These are phyloP conservation scores for Cruciata laevipes DNA, from an alignment of 257 asterid species.

Conservation along the genomic window DNA sequence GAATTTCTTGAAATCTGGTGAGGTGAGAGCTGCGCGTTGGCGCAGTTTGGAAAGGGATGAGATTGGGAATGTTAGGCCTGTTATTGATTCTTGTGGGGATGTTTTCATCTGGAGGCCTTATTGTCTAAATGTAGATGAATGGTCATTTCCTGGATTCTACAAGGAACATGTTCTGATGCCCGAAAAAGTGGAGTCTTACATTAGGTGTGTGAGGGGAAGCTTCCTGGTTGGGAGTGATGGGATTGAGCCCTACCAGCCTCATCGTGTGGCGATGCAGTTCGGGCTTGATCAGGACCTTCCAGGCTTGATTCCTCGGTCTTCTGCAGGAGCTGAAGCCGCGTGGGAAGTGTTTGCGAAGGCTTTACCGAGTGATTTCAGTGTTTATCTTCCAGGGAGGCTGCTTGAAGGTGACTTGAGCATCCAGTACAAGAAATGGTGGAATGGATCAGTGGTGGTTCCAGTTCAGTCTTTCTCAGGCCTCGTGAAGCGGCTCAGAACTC, in stretches of 20 bases:
- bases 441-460: slow-evolving; percentile 15
- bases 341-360: slow-evolving; percentile 19
- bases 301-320: slow-evolving; percentile 4
- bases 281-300: slow-evolving; percentile 39
- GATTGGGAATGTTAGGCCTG: slow-evolving; percentile 24
- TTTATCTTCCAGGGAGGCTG: slow-evolving; percentile 26
- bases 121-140: slow-evolving; percentile 19
- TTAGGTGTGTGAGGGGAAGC: slow-evolving; percentile 25
- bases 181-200: slow-evolving; percentile 20
- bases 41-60: neutral
- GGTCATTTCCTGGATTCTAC: slow-evolving; percentile 27
- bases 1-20: slow-evolving; percentile 13
- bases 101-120: slow-evolving; percentile 35
- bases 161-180: slow-evolving; percentile 7
- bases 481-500: slow-evolving; percentile 2
- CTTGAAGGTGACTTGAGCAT: slow-evolving; percentile 23
- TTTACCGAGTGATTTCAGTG: neutral
- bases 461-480: slow-evolving; percentile 13
- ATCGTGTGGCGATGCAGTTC: slow-evolving; percentile 36
- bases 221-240: slow-evolving; percentile 31
- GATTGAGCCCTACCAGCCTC: slow-evolving; percentile 29
- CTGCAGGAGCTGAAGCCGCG: slow-evolving; percentile 2
- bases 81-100: slow-evolving; percentile 24
- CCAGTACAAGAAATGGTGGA: slow-evolving; percentile 35
- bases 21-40: slow-evolving; percentile 31